phyloP scores from a whole-genome alignment of 1,284 basidiomycete species.

The Paramarasmius palmivorus region DNA sequence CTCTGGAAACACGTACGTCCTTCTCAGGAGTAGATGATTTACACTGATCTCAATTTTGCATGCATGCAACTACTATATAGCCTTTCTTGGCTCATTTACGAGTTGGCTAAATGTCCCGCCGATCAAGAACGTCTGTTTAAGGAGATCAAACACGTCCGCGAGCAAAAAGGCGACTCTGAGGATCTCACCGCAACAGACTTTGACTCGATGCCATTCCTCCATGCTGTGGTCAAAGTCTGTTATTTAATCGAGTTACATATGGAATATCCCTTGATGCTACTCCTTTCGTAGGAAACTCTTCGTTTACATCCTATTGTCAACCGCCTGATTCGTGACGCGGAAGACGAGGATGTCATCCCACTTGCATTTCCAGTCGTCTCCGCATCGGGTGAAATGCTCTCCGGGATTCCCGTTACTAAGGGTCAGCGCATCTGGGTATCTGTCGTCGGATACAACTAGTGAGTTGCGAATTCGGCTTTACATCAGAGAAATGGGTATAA shows the following conservation, averaged over 20 bases:
- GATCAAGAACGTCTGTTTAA: conserved; percentile 23
- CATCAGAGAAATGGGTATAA: neutral
- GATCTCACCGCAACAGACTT: conserved; percentile 28
- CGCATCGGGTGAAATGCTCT: conserved; percentile 12
- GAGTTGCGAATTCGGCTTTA: neutral
- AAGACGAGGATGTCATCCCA: conserved; percentile 21
- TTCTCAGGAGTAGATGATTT: no score
- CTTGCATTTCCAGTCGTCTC: conserved; percentile 13
- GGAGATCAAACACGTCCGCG: conserved; percentile 24
- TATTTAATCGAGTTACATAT: neutral
- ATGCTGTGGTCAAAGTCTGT: conserved; percentile 23
- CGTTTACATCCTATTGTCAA: conserved; percentile 20
- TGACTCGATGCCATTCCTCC: conserved; percentile 25
- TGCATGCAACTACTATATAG: no score
- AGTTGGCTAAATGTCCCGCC: conserved; percentile 23
- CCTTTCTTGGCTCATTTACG: conserved; percentile 9
- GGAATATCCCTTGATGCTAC: no score
- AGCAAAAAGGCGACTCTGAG: conserved; percentile 1
- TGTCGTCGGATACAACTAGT: conserved; percentile 20
- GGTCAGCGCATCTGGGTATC: conserved; percentile 15
- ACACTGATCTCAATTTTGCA: no score
- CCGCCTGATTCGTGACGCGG: conserved; percentile 12
- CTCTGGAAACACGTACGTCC: no score
- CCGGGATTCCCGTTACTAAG: conserved; percentile 17
- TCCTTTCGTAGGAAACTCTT: conserved; percentile 17